Percentiles rank a stretch among this genome's conserved stretches.
Evolutionary conservation across 2,329 filamentous ascomycete genomes (phyloP).

Genomic region (Colletotrichum sp.): DNA sequence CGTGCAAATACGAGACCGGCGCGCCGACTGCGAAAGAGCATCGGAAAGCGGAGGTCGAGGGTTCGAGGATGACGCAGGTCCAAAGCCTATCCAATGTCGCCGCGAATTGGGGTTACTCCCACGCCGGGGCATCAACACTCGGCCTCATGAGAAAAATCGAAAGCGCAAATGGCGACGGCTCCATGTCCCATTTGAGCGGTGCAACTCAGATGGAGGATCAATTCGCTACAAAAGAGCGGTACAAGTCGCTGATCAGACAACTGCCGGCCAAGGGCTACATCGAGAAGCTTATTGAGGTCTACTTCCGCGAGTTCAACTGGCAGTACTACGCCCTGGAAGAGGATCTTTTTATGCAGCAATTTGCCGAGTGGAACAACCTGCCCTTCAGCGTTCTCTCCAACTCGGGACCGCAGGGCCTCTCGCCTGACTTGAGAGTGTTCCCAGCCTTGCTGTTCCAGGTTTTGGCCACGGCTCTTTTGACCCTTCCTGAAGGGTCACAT

Average conservation of each 20-base stretch:
- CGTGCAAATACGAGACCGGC: slow-evolving; percentile 63
- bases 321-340: slow-evolving; percentile 63
- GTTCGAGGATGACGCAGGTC: slow-evolving; percentile 19
- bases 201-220: slow-evolving; percentile 31
- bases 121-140: slow-evolving; percentile 55
- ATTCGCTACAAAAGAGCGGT: slow-evolving; percentile 57
- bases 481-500: slow-evolving; percentile 52
- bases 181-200: slow-evolving; percentile 34
- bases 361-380: slow-evolving; percentile 59
- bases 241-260: slow-evolving; percentile 62
- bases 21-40: slow-evolving; percentile 46
- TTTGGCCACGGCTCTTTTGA: slow-evolving; percentile 58
- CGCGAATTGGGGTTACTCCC: slow-evolving; percentile 59
- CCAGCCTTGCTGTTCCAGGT: slow-evolving; percentile 66
- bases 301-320: slow-evolving; percentile 64
- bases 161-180: slow-evolving; percentile 39
- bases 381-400: slow-evolving; percentile 56
- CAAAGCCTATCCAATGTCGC: slow-evolving; percentile 45
- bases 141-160: slow-evolving; percentile 62
- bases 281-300: slow-evolving; percentile 59
- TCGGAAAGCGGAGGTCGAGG: slow-evolving; percentile 28
- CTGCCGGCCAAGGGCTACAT: slow-evolving; percentile 60
- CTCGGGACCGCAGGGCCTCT: slow-evolving; percentile 54
- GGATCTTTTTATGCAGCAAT: slow-evolving; percentile 53
- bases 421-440: slow-evolving; percentile 58